Base-by-base conservation (phyloP, 2,329 filamentous ascomycete genomes). In the Helminthosporium solani region DNA sequence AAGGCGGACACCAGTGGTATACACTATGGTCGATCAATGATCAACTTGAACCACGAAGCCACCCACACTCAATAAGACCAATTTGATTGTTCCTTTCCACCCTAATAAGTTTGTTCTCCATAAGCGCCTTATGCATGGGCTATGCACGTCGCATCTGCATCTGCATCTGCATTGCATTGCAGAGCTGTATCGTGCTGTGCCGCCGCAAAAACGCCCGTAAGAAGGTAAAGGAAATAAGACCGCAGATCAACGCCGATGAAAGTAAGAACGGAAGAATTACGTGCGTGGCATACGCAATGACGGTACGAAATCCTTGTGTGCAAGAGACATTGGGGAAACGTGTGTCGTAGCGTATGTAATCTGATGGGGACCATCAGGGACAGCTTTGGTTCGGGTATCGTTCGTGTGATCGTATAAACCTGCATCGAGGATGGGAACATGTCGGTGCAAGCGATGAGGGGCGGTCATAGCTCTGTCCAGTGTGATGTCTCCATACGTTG, bases 401-500 rank as follows among this genome's bases (percentile, higher is more conserved):
- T 6, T 5, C 5, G 23, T 5, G 5, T 25, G 23, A 25, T n/a
- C n/a, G n/a, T n/a, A n/a, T n/a, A n/a, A n/a, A n/a, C n/a, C n/a
- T n/a, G n/a, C n/a, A n/a, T n/a, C n/a, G n/a, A n/a, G n/a, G n/a
- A n/a, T n/a, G n/a, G n/a, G n/a, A n/a, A n/a, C n/a, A n/a, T n/a
- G n/a, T n/a, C n/a, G n/a, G n/a, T n/a, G 27, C 27, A 30, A 14
- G 16, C 12, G 30, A 14, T 35, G 3, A 12, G 7, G 33, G 15
- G 19, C n/a, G 23, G 30, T 49, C 33, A 70, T 59, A 70, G 65
- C 45, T 70, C 67, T 7, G 67, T 64, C 67, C 67, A 70, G 44
- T 70, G 67, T 3, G 61, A 50, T 18, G 62, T 59, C 35, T 68
- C 67, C 34, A 66, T 52, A 12, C 59, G 57, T 25, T 64, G 62